Percentiles rank a stretch among this genome's conserved stretches.
phyloP scores from a whole-genome alignment of 2,329 filamentous ascomycete species.

The Incumbomyces delicatus region DNA sequence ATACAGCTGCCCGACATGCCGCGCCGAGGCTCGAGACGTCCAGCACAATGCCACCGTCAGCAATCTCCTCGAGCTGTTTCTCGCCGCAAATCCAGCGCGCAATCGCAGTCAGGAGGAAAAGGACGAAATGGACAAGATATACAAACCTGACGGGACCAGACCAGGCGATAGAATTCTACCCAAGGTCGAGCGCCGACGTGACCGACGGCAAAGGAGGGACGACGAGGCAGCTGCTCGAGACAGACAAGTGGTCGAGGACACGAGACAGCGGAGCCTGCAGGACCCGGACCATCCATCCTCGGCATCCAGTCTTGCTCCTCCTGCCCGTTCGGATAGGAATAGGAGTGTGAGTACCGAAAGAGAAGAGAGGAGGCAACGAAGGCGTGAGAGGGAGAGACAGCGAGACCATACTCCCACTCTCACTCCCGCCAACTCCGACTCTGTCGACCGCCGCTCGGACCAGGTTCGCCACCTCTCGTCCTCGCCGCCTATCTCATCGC shows the following conservation, averaged over 20 bases:
- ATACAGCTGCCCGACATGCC: conserved; percentile 89
- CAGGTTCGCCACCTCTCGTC: not conserved
- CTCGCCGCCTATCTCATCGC: conserved; percentile 15
- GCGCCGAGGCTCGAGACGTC: conserved; percentile 74
- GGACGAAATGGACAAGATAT: conserved; percentile 63
- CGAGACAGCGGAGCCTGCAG: conserved; percentile 62
- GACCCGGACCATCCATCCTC: conserved; percentile 23
- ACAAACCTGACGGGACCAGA: conserved; percentile 38
- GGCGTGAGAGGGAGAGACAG: conserved; percentile 27
- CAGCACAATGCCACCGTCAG: conserved; percentile 84
- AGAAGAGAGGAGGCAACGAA: conserved; percentile 29
- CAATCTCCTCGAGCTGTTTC: conserved; percentile 79
- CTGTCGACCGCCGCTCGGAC: not conserved
- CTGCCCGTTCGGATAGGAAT: conserved; percentile 8
- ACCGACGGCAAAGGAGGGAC: conserved; percentile 34
- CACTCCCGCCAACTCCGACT: not conserved
- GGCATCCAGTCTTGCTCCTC: conserved; percentile 10
- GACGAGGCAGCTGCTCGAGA: conserved; percentile 45
- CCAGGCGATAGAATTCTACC: conserved; percentile 74
- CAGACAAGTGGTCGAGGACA: conserved; percentile 58
- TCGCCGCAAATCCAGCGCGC: conserved; percentile 68
- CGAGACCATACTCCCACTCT: conserved; percentile 6
- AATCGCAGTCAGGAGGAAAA: conserved; percentile 63
- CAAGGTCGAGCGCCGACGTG: conserved; percentile 41
- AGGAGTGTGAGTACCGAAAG: conserved; percentile 38